Base-by-base conservation (phyloP, 768 basidiomycete species). In the Lactarius akahatsu region DNA sequence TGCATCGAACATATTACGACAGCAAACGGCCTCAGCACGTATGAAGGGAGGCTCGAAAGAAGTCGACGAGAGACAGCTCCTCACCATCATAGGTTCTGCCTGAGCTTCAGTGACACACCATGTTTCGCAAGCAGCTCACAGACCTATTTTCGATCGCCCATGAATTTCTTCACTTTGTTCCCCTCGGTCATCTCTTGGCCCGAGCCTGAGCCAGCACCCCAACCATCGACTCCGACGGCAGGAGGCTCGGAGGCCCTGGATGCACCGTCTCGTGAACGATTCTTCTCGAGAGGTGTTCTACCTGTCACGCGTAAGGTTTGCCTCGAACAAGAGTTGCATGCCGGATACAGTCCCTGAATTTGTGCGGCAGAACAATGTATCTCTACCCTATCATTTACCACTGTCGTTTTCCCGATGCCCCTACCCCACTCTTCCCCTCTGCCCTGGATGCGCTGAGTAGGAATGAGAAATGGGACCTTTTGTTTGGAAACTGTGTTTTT, bases 211-310 rank as follows among this genome's bases (percentile, higher is more conserved):
- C 28, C 60, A 3, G 60, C 5, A 2, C 20, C 38, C n/a, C n/a
- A 45, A 28, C 58, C n/a, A 50, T 52, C 23, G 60, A 61, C 43
- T 9, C 60, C 13, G 43, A 50, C 26, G 20, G 26, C 43, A 10
- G 10, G n/a, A 4, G 26, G 28, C 13, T 34, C 34, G 34, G 34
- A 34, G 28, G 16, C 41, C 4, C 16, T 15, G 20, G 13, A 18
- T 61, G 60, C 43, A 34, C 34, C 45, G 16, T 61, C 2, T 38
- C 60, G 9, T 61, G n/a, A 34, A 43, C 18, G 26, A 47, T 47
- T 23, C 45, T 47, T 47, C 10, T 23, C 10, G 45, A 9, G n/a
- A 47, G 8, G 45, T 4, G 2, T 23, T 47, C 45, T 47, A 47
- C n/a, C 10, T 45, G 10, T 11, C n/a, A 47, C 4, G 3, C 45